Percentiles rank a stretch among this genome's conserved stretches.
Evolutionary conservation across 1,284 basidiomycete genomes (phyloP).

Genomic region (Moesziomyces sp.): DNA sequence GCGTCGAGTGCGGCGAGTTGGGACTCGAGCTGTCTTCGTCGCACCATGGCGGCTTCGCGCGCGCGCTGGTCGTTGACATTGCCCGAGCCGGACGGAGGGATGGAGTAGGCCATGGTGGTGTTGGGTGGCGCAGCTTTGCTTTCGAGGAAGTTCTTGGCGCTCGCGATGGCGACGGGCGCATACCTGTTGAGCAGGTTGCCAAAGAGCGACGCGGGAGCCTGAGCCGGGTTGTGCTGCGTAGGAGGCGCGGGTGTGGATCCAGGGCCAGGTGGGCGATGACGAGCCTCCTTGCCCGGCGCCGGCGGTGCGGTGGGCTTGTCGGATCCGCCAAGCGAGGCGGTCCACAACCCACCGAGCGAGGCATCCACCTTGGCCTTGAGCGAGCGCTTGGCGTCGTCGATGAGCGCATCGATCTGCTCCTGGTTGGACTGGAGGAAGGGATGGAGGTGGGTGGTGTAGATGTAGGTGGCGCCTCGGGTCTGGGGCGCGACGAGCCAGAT

Average conservation of each 20-base stretch:
- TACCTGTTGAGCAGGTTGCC: slow-evolving; percentile 39
- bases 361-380: slow-evolving; percentile 9
- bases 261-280: slow-evolving; percentile 19
- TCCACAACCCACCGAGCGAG: slow-evolving; percentile 19
- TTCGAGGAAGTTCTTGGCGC: slow-evolving; percentile 26
- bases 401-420: slow-evolving; percentile 79
- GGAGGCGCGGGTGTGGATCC: slow-evolving; percentile 16
- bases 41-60: slow-evolving; percentile 18
- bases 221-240: slow-evolving; percentile 42
- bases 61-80: neutral
- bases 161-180: slow-evolving; percentile 37
- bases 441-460: slow-evolving; percentile 80
- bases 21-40: slow-evolving; percentile 29
- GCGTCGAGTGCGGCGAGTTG: slow-evolving; percentile 41
- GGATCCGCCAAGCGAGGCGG: slow-evolving; percentile 1
- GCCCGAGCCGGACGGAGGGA: slow-evolving; percentile 7
- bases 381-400: slow-evolving; percentile 70
- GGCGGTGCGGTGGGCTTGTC: neutral
- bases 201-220: slow-evolving; percentile 25
- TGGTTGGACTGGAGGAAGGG: slow-evolving; percentile 83
- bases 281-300: slow-evolving; percentile 11
- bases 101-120: slow-evolving; percentile 17
- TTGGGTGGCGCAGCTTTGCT: slow-evolving; percentile 21
- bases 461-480: slow-evolving; percentile 77
- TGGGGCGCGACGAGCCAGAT: slow-evolving; percentile 64